phyloP scores from a whole-genome alignment of 169 alveolate species.

The Cryptosporidium tyzzeri region DNA sequence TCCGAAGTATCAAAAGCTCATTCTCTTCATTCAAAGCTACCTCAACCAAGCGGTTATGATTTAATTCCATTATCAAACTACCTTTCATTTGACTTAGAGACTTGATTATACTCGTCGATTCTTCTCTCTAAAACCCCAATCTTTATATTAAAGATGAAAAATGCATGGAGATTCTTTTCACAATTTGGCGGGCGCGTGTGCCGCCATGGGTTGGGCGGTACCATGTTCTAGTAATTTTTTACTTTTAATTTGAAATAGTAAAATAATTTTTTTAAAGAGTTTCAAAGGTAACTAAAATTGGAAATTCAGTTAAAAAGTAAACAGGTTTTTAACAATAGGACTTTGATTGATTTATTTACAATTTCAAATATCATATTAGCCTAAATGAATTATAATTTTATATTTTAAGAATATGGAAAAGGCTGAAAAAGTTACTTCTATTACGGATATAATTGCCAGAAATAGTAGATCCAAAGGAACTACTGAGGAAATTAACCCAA shows the following conservation, averaged over 20 bases:
- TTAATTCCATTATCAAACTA: background rate
- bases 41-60: background rate
- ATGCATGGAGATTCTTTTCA: slow-evolving; percentile 25
- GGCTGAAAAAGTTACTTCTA: background rate
- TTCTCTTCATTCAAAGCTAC: background rate
- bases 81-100: background rate
- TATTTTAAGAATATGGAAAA: background rate
- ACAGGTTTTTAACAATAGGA: too few relatives aligned
- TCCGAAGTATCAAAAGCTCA: slow-evolving; percentile 12
- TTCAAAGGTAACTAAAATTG: background rate
- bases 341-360: too few relatives aligned
- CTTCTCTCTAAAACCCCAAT: background rate
- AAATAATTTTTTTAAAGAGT: too few relatives aligned
- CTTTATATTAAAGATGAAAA: background rate
- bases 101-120: background rate
- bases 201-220: slow-evolving; percentile 19
- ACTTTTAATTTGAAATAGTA: background rate
- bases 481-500: background rate
- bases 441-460: background rate
- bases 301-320: too few relatives aligned
- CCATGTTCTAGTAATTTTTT: background rate
- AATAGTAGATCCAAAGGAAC: slow-evolving; percentile 1
- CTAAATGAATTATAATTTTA: background rate
- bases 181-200: background rate
- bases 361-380: background rate